These are phyloP conservation scores for Fallopia convolvulus DNA, from an alignment of 148 eudicot genomes.

Conservation along the genomic window DNA sequence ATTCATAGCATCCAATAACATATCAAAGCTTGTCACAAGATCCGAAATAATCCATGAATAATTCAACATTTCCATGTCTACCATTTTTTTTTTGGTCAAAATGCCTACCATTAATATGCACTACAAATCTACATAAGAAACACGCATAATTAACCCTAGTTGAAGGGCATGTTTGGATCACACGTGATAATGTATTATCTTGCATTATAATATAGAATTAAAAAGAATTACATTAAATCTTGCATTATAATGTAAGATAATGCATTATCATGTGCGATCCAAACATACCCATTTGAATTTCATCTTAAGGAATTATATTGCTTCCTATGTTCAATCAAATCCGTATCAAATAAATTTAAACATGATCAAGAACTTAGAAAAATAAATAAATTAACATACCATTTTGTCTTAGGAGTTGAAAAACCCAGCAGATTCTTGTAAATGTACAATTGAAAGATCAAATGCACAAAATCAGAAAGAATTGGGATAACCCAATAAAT, in stretches of 20 bases:
- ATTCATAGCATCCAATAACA: no score
- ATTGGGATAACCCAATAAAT: slow-evolving; percentile 5
- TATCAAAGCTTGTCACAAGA: not conserved
- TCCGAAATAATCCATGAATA: not conserved
- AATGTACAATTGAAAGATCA: not conserved
- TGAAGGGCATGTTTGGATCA: no score
- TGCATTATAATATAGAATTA: no score
- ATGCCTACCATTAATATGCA: no score
- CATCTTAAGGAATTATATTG: no score
- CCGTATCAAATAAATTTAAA: not conserved
- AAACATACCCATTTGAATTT: no score
- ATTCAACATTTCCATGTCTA: not conserved
- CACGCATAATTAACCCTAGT: no score
- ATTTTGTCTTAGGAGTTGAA: slow-evolving; percentile 1
- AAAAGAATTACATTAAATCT: no score
- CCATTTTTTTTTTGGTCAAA: not conserved
- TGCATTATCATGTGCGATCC: no score
- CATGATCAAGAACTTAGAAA: not conserved
- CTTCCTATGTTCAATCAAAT: not conserved
- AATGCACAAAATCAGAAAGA: not conserved
- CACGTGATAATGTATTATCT: no score
- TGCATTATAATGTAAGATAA: no score
- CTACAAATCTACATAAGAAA: no score
- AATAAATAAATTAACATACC: not conserved
- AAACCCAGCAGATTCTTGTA: not conserved